These are phyloP conservation scores for Colletotrichum orbiculare DNA, from an alignment of 2,329 filamentous ascomycete species.

Conservation along the genomic window DNA sequence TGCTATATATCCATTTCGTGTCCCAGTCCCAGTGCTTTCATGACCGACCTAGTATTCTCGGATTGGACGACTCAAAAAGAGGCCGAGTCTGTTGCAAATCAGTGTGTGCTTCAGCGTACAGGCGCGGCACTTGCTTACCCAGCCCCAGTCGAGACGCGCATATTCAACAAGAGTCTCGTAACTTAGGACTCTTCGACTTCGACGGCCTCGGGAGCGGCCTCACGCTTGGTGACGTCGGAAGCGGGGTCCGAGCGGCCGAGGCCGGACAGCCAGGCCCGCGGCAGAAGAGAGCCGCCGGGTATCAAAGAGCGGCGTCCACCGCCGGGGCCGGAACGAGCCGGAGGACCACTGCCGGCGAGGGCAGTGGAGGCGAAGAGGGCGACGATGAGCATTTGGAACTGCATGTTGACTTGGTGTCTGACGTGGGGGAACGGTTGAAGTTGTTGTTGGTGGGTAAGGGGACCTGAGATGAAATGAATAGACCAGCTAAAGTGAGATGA, in stretches of 20 bases:
- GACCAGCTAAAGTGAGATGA: not conserved
- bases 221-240: slow-evolving; percentile 2
- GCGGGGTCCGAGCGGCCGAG: not conserved
- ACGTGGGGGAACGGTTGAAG: not conserved
- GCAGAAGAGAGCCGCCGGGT: not conserved
- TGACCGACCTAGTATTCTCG: too few species aligned
- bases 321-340: not conserved
- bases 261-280: not conserved
- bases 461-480: not conserved
- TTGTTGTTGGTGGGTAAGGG: not conserved
- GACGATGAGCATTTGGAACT: not conserved
- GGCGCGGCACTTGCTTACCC: too few species aligned
- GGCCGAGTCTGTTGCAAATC: too few species aligned
- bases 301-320: not conserved
- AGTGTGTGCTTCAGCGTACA: too few species aligned
- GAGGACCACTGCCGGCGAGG: not conserved
- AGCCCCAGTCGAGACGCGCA: too few species aligned
- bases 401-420: not conserved
- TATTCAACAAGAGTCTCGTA: too few species aligned
- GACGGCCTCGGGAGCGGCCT: not conserved
- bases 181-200: too few species aligned
- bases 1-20: too few species aligned
- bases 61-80: too few species aligned
- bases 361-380: not conserved
- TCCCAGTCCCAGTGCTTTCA: too few species aligned